Evolutionary conservation across 2,329 filamentous ascomycete species (phyloP).

Genomic region (Colletotrichum melonis): DNA sequence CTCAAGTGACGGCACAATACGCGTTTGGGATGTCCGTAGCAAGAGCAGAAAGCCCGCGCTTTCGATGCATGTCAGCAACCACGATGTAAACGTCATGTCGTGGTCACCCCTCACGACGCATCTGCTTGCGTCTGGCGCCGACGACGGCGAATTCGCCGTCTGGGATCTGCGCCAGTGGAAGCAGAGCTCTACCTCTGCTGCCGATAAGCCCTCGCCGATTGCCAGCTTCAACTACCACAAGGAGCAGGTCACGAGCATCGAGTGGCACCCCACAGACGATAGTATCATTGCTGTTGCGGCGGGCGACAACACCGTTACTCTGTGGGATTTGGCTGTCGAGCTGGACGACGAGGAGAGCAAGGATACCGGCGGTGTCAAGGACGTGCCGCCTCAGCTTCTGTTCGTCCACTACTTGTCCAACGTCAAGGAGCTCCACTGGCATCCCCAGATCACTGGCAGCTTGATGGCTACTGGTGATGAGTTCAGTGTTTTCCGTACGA

Average conservation of each 20-base stretch:
- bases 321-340: slow-evolving; percentile 98
- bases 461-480: slow-evolving; percentile 91
- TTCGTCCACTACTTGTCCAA: slow-evolving; percentile 98
- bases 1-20: slow-evolving; percentile 92
- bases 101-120: slow-evolving; percentile 93
- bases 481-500: slow-evolving; percentile 88
- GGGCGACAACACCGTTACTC: slow-evolving; percentile 91
- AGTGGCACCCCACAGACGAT: slow-evolving; percentile 98
- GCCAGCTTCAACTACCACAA: slow-evolving; percentile 96
- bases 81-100: slow-evolving; percentile 95
- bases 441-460: slow-evolving; percentile 91
- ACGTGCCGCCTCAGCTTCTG: slow-evolving; percentile 92
- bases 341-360: slow-evolving; percentile 96
- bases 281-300: slow-evolving; percentile 93
- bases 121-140: slow-evolving; percentile 90
- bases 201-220: slow-evolving; percentile 78
- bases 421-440: slow-evolving; percentile 97
- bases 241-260: slow-evolving; percentile 93
- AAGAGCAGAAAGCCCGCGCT: slow-evolving; percentile 91
- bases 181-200: slow-evolving; percentile 59
- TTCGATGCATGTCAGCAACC: slow-evolving; percentile 83
- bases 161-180: slow-evolving; percentile 99
- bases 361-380: slow-evolving; percentile 86
- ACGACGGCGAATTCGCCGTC: slow-evolving; percentile 93
- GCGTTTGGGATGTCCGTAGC: slow-evolving; percentile 94